A percentile compares a stretch with the other conserved stretches of the same genome.
Evolutionary conservation across 345 rosid genomes (phyloP).

Genomic region (Tarenaya hassleriana): DNA sequence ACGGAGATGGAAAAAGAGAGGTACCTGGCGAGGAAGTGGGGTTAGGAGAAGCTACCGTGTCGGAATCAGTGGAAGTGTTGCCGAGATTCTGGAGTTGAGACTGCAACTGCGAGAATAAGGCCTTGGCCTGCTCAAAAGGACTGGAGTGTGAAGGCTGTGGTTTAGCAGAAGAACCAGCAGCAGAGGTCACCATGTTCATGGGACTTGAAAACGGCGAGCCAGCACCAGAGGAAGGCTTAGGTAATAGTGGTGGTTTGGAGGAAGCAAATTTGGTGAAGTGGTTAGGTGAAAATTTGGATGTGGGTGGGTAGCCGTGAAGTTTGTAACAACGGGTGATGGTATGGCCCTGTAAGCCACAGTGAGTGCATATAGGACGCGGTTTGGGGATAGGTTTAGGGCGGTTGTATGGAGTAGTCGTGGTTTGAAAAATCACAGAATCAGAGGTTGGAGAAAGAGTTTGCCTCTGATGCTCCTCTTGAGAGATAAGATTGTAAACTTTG

Average conservation of each 20-base stretch:
- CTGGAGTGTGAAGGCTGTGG: background rate
- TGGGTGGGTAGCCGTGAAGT: background rate
- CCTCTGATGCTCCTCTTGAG: accelerated
- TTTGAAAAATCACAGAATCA: background rate
- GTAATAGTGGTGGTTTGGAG: background rate
- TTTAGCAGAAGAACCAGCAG: background rate
- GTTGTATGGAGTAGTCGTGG: background rate
- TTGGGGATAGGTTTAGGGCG: background rate
- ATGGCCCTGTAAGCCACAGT: background rate
- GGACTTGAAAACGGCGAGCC: accelerated
- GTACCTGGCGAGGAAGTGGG: background rate
- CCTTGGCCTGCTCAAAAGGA: background rate
- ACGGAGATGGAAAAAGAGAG: background rate
- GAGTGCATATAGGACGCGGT: background rate
- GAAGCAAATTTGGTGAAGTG: background rate
- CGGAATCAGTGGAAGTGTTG: background rate
- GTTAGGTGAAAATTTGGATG: background rate
- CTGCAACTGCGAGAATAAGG: background rate
- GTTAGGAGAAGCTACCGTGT: background rate
- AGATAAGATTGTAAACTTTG: no score
- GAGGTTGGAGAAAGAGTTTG: accelerated
- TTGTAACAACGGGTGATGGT: background rate
- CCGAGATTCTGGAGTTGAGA: background rate
- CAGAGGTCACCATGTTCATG: background rate
- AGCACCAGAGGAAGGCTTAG: background rate